These are phyloP conservation scores for Colletotrichum truncatum DNA, from an alignment of 2,329 filamentous ascomycete species.

Conservation along the genomic window DNA sequence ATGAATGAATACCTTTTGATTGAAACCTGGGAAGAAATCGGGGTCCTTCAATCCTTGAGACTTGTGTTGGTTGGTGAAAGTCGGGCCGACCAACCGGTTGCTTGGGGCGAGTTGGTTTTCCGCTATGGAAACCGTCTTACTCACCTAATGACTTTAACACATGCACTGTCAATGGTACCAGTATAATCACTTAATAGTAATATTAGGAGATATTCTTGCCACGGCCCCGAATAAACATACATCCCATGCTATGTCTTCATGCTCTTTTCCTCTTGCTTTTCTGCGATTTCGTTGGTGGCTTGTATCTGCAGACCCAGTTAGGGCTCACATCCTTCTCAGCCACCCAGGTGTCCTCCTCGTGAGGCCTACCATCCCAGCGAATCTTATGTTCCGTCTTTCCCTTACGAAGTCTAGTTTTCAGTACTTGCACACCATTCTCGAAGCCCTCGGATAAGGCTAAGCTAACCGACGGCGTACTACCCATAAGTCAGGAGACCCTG, in stretches of 20 bases:
- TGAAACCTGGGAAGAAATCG: no score
- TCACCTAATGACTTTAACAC: no score
- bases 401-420: neutral
- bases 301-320: neutral
- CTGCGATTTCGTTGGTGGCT: neutral
- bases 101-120: no score
- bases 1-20: no score
- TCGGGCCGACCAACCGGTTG: no score
- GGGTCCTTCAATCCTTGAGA: no score
- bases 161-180: no score
- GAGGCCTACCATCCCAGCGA: neutral
- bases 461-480: neutral
- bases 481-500: neutral
- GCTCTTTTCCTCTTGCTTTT: neutral
- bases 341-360: neutral
- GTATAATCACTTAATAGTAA: neutral
- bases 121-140: no score
- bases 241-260: neutral
- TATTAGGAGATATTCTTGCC: neutral
- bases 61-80: no score
- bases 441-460: neutral
- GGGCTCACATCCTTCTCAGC: neutral
- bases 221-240: neutral
- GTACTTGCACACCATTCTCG: neutral
- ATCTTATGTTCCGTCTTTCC: neutral